Evolutionary conservation across 768 basidiomycete genomes (phyloP), one percentile per base, ranked within the genome.

Genomic region (Rossbeevera mucosa): DNA sequence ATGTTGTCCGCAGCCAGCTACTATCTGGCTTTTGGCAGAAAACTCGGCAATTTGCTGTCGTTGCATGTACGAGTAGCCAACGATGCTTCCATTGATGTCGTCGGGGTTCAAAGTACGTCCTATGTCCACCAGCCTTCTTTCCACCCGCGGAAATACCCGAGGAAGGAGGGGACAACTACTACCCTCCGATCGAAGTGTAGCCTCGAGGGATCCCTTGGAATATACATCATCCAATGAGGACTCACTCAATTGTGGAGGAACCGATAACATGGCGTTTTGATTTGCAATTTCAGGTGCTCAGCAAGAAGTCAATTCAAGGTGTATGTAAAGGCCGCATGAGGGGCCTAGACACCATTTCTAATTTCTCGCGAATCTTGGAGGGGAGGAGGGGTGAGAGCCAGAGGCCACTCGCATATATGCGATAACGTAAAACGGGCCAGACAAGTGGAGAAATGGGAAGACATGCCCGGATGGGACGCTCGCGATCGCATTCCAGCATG

Each of bases 381-480:
- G 33, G n/a, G 16, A 13, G 31, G 16, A 16, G 29, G 13, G 12
- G 38, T 13, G 46, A 18, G 50, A 61, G 48, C 14, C 55, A 38
- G 45, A 51, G 5, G 36, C 11, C 38, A n/a, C 25, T 24, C 36
- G 7, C 36, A 48, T 22, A 48, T 44, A 21, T 48, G 21, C 11
- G 12, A 47, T 61, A 25, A 64, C 62, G 56, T 64, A 58, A 64
- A 45, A 9, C 25, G 38, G 24, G n/a, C 43, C 31, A 24, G 18
- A 14, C 46, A 53, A 26, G 30, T 21, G 38, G 14, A 29, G 31
- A 30, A 33, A 47, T 47, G 24, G 33, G 29, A 42, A 30, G 42
- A 25, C 24, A 16, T 42, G 46, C 41, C 24, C 40, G 48, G 45
- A 48, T 48, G 41, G 44, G 26, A 20, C 26, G 40, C 7, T 16